A percentile compares a stretch with the other conserved stretches of the same genome.
Evolutionary conservation across 768 basidiomycete species (phyloP).

Genomic region (Lactarius akahatsu): DNA sequence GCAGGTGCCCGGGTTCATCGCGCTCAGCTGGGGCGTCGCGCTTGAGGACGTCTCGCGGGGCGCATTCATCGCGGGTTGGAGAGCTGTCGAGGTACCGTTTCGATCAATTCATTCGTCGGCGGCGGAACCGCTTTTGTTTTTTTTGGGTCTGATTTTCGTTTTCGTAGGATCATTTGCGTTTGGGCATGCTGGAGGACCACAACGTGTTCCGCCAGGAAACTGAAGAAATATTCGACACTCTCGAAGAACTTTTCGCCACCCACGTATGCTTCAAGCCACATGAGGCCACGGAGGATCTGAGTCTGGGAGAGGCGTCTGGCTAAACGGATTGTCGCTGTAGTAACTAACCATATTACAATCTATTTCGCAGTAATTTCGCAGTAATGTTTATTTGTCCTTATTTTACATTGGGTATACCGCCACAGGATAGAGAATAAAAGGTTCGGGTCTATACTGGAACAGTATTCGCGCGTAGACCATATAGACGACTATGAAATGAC

Average conservation of each 20-base stretch:
- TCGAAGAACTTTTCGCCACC: not conserved
- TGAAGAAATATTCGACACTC: constrained; percentile 9
- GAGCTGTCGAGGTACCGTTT: constrained; percentile 7
- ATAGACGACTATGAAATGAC: not conserved
- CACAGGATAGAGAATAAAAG: not conserved
- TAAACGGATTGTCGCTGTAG: no score
- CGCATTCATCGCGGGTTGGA: constrained; percentile 7
- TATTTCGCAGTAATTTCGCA: no score
- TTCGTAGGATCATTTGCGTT: constrained; percentile 18
- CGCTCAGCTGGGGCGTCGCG: constrained; percentile 13
- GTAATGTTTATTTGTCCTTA: not conserved
- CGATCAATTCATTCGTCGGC: not conserved
- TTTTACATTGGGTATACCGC: not conserved
- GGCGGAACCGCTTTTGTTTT: not conserved
- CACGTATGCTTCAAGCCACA: constrained; percentile 19
- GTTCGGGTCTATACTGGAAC: not conserved
- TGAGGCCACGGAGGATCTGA: no score
- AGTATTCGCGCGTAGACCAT: not conserved
- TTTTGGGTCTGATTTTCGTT: not conserved
- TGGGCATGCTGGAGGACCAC: constrained; percentile 11
- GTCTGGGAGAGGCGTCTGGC: no score
- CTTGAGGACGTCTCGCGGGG: constrained; percentile 1
- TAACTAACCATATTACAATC: no score
- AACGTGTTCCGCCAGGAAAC: constrained; percentile 7
- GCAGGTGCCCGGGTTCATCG: constrained; percentile 11